phyloP scores from a whole-genome alignment of 169 alveolate genomes.

The Plasmodium fragile region DNA sequence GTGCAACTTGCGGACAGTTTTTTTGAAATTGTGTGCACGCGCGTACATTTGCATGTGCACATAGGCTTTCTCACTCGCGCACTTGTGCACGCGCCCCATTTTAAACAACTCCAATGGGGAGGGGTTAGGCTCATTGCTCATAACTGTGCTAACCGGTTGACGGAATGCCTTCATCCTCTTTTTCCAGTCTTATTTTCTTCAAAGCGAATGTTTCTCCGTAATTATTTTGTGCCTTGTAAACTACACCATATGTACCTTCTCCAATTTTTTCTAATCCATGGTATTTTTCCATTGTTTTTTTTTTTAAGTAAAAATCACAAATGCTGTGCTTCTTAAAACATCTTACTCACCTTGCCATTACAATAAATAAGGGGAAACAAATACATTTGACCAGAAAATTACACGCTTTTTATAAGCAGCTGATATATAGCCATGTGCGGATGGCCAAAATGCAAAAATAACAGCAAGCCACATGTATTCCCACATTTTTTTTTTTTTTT shows the following conservation, averaged over 20 bases:
- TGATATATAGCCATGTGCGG: not conserved
- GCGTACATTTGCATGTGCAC: not conserved
- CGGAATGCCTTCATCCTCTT: constrained; percentile 98
- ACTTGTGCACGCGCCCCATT: not conserved
- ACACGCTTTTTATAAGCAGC: not conserved
- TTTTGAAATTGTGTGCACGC: not conserved
- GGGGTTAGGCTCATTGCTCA: not conserved
- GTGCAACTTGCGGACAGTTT: not conserved
- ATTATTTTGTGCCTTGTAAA: constrained; percentile 94
- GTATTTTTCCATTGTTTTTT: constrained; percentile 91
- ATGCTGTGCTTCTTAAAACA: constrained; percentile 51
- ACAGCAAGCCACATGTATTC: constrained; percentile 8
- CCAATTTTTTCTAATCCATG: constrained; percentile 97
- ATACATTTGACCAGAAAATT: not conserved
- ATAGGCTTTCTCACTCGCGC: not conserved
- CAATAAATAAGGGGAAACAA: constrained; percentile 15
- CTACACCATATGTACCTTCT: constrained; percentile 99
- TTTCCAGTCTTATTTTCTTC: constrained; percentile 97
- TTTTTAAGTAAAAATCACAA: constrained; percentile 59
- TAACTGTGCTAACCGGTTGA: constrained; percentile 83
- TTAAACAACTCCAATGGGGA: not conserved
- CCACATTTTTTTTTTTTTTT: constrained; percentile 12
- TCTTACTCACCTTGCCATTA: constrained; percentile 45
- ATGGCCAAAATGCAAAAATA: not conserved
- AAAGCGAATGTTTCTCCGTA: constrained; percentile 95